Evolutionary conservation across 1,139 yeast genomes (phyloP).

Genomic region (Saccharomyces hybrid): DNA sequence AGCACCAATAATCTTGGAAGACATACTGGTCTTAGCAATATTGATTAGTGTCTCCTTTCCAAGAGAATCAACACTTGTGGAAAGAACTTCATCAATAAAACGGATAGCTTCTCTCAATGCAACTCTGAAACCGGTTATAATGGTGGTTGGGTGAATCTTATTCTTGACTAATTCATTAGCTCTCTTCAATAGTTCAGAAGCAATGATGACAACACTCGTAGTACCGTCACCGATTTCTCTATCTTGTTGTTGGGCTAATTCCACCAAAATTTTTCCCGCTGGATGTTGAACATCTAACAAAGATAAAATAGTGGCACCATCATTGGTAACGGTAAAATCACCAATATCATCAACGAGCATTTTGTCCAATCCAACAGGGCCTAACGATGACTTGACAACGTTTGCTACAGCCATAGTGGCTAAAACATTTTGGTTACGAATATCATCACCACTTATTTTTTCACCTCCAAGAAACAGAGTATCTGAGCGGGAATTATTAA

Average conservation of each 20-base stretch:
- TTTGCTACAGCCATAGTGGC: conserved; percentile 97
- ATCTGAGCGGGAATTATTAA: conserved; percentile 73
- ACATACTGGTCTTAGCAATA: conserved; percentile 96
- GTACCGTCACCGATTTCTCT: conserved; percentile 99
- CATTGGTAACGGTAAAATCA: conserved; percentile 97
- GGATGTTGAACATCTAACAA: conserved; percentile 96
- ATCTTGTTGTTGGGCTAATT: conserved; percentile 97
- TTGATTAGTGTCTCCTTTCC: conserved; percentile 79
- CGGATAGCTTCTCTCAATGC: conserved; percentile 90
- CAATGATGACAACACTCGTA: conserved; percentile 91
- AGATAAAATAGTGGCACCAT: conserved; percentile 92
- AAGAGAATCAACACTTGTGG: conserved; percentile 69
- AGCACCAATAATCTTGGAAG: conserved; percentile 92
- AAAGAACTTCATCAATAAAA: conserved; percentile 77
- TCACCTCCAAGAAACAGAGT: conserved; percentile 93
- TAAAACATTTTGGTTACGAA: conserved; percentile 88
- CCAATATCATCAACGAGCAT: conserved; percentile 99
- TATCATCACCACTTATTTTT: conserved; percentile 91
- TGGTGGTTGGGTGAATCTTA: conserved; percentile 95
- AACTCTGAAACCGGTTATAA: conserved; percentile 90
- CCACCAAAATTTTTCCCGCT: conserved; percentile 94
- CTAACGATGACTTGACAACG: conserved; percentile 91
- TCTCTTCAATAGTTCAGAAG: conserved; percentile 82
- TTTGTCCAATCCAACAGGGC: conserved; percentile 97
- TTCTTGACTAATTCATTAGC: conserved; percentile 92